A percentile compares a stretch with the other conserved stretches of the same genome.
Conservation (phyloP, 768 basidiomycete genomes). For the Roridomyces roridus region DNA sequence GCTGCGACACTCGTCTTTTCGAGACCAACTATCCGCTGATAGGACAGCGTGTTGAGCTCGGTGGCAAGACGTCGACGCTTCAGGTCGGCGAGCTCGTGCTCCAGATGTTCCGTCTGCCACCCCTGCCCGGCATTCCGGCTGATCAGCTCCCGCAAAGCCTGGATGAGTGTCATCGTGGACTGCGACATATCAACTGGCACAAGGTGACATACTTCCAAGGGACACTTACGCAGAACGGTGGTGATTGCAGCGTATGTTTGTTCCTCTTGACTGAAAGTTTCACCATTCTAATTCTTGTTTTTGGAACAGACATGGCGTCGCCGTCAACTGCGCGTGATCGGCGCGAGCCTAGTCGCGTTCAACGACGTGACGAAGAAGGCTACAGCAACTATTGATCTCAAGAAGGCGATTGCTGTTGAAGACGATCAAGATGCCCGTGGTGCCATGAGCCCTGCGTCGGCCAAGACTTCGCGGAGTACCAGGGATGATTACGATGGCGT, state of each 20-base stretch:
- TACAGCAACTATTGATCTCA: conserved; percentile 89
- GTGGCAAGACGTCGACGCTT: conserved; percentile 62
- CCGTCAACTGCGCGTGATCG: conserved; percentile 83
- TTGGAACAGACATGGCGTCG: conserved; percentile 75
- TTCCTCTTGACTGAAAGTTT: neutral
- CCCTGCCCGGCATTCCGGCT: conserved; percentile 80
- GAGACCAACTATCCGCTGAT: conserved; percentile 86
- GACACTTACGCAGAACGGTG: conserved; percentile 89
- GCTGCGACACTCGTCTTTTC: conserved; percentile 85
- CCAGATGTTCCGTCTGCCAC: conserved; percentile 90
- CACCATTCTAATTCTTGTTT: conserved; percentile 8
- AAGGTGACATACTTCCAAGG: conserved; percentile 95
- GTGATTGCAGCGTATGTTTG: conserved; percentile 83
- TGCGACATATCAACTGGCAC: conserved; percentile 92
- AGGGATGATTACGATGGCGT: conserved; percentile 66
- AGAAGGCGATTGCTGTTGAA: conserved; percentile 78
- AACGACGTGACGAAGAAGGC: conserved; percentile 93
- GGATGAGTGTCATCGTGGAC: conserved; percentile 89
- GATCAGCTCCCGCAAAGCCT: conserved; percentile 88
- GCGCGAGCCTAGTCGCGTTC: conserved; percentile 86
- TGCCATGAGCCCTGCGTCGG: conserved; percentile 52
- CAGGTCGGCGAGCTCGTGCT: conserved; percentile 89
- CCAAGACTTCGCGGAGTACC: conserved; percentile 39
- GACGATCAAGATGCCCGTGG: conserved; percentile 73
- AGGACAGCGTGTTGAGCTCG: conserved; percentile 69